phyloP scores from a whole-genome alignment of 768 basidiomycete genomes.

The Porphyrellus cyaneotinctus region DNA sequence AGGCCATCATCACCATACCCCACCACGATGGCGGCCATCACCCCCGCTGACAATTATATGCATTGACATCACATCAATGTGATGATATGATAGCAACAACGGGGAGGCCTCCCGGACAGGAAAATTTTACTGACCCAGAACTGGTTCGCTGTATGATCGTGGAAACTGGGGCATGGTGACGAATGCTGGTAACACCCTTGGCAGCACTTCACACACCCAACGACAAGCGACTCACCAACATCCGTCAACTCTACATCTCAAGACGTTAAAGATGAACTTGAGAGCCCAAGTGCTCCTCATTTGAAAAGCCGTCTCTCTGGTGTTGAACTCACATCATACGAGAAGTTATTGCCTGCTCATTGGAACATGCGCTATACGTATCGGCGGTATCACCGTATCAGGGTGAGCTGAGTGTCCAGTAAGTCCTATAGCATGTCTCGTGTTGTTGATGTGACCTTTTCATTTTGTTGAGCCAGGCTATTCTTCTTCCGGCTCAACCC shows the following conservation, averaged over 20 bases:
- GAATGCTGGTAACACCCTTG: no score
- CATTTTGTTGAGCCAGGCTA: neutral
- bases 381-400: neutral
- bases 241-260: neutral
- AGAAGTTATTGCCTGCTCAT: neutral
- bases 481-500: neutral
- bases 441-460: neutral
- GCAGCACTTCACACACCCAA: slow-evolving; percentile 4
- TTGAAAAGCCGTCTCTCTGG: neutral
- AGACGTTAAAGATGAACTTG: neutral
- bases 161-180: neutral
- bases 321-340: neutral
- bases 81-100: neutral
- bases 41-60: slow-evolving; percentile 2
- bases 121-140: neutral
- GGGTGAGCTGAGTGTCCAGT: neutral
- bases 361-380: neutral
- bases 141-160: slow-evolving; percentile 3
- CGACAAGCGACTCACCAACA: slow-evolving; percentile 9
- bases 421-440: neutral
- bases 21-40: slow-evolving; percentile 7
- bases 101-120: neutral
- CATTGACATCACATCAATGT: slow-evolving; percentile 16
- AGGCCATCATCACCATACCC: neutral
- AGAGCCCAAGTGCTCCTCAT: neutral